Evolutionary conservation across 805 yeast genomes (phyloP), one percentile per base, ranked within the genome.

Genomic region (Candida suzukii): DNA sequence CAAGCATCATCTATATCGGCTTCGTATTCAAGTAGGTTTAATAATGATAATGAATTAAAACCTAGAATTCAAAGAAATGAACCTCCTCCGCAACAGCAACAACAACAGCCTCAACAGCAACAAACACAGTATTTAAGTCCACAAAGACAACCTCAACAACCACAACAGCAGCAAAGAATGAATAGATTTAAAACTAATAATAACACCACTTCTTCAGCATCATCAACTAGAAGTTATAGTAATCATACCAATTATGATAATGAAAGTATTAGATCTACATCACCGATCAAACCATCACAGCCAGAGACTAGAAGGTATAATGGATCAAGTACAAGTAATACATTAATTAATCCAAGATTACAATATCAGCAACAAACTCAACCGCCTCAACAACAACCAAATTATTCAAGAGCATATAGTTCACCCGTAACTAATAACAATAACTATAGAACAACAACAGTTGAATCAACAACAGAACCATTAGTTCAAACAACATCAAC

Each of bases 291-390:
- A 30, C 17, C 31, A 28, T n/a, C 16, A n/a, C 18, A 28, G 5
- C 26, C 16, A 14, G 16, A 6, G 6, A 6, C 8, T 16, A 5
- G 24, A 19, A 18, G 35, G n/a, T 31, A 9, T 7, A 33, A 33
- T 21, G 35, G 35, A 21, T 33, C 40, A 14, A 19, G n/a, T 27
- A 13, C 20, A 9, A 3, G n/a, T 11, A 35, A 20, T 19, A 22
- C 17, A 19, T 19, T 31, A 11, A n/a, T 31, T 25, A 33, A 39
- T 17, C 43, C 19, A 24, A 35, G 33, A 20, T 34, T 25, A 10
- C 43, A 35, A 30, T n/a, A 20, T 9, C 39, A 27, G 10, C 42
- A 35, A 35, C 42, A 40, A 13, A 39, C 32, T 22, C 41, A 26
- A 12, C 30, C 34, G 11, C 26, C 7, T 7, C 26, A 17, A 19